Base-by-base conservation (phyloP, 2,329 filamentous ascomycete species). In the Dothideomycetes sp. region DNA sequence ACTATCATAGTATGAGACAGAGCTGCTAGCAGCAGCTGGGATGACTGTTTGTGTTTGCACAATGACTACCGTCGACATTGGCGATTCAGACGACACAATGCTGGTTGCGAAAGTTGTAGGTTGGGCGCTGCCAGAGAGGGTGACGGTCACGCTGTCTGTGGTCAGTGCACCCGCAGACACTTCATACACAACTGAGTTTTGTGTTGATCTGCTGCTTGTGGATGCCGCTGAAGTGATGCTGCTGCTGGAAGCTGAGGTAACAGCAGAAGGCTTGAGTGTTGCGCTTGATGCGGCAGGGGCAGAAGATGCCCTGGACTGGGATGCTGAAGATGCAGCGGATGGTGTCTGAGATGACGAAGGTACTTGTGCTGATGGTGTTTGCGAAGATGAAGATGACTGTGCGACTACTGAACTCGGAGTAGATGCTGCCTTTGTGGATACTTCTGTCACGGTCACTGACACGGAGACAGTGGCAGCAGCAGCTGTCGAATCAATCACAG, bases 1-100 rank as follows among this genome's bases (percentile, higher is more conserved):
- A 37, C 64, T 51, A 43, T 67, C 64, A 43, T 67, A 68, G 52
- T 62, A 67, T 23, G 47, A 39, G 5, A 51, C 51, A 18, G 53
- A 36, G 8, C 47, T 46, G 17, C 33, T 12, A 10, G 33, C 20
- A 12, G 35, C 15, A 29, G 40, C 27, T 2, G 40, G 33, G 5
- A 34, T 18, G 10, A 43, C 33, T 7, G 40, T 43, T 16, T 33
- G 31, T n/a, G 38, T 41, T 18, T 41, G 38, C 30, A 41, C 24
- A 16, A 41, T 19, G 13, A 34, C 9, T 6, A 41, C 18, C 6
- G 31, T 41, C 25, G 38, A 41, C 5, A 10, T 31, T 10, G 38
- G 12, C 4, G 30, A 23, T 16, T 29, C n/a, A 9, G 38, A 29
- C 6, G 17, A 33, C 7, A 10, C 10, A 8, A 12, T 5, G 16